Evolutionary conservation across 163 green algal species (phyloP), one percentile per base, ranked within the genome.

Genomic region (Volvox carteri): DNA sequence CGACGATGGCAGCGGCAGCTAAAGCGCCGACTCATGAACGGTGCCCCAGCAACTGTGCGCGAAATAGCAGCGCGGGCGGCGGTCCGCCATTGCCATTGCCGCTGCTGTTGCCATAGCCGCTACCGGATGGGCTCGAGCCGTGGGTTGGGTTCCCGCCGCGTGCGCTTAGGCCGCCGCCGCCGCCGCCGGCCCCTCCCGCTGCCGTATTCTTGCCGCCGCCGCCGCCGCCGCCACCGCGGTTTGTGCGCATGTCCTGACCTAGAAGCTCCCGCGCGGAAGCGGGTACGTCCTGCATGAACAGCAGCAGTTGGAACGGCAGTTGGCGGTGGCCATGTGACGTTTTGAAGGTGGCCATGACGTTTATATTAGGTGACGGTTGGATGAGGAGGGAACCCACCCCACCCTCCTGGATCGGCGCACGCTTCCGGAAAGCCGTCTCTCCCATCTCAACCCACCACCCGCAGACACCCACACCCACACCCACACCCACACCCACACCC

Each of bases 241-340:
- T 37, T 41, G 33, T 30, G 8, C 78, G 42, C 3, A 19, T 42
- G 19, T 62, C 62, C 12, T 33, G 30, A 7, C 62, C 65, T 33
- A 87, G 67, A 62, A 87, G 81, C 67, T 87, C 81, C 48, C 81
- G 46, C 23, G 81, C 81, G 2, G 81, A 87, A 8, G 65, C 19
- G 14, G 81, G 81, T 21, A 87, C 81, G 18, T 87, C 81, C 81
- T 87, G 81, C 33, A 41, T 37, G 7, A 83, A 25, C 14, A 68
- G 46, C 16, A 4, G n/a, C 62, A 28, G 62, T 73, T 73, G 62
- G 62, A 28, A n/a, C n/a, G n/a, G n/a, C n/a, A n/a, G n/a, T n/a
- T n/a, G n/a, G n/a, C n/a, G n/a, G n/a, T n/a, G n/a, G n/a, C n/a
- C n/a, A n/a, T n/a, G n/a, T n/a, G n/a, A n/a, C n/a, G n/a, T n/a